Evolutionary conservation across 768 basidiomycete genomes (phyloP), one percentile per base, ranked within the genome.

Genomic region (Suillus americanus): DNA sequence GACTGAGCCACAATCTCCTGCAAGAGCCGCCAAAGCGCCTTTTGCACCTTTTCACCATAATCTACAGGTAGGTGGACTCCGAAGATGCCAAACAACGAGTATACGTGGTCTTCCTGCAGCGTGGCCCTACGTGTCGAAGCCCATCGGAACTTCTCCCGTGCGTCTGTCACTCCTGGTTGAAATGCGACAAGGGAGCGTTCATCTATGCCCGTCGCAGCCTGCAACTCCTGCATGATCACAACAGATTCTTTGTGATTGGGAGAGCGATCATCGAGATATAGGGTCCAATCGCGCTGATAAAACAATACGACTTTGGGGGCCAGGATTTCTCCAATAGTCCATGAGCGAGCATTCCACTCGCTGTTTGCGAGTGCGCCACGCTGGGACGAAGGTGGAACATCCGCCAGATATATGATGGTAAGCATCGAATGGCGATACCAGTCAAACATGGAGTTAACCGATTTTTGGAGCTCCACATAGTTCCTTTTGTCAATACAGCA

Each of bases 81-180:
- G 23, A 60, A 60, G 25, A 60, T 60, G 13, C 60, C 60, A 16
- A 60, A 10, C 5, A 60, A 41, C 20, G 41, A 60, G 25, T 60
- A 60, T 25, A 40, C 60, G 3, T 45, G 3, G 33, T 60, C 60
- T 60, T 60, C 60, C 5, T 28, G 40, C 25, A 41, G 2, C 1
- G 60, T 45, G 25, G 60, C 45, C 16, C 10, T 12, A 6, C 60
- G 30, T 10, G 23, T 60, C 18, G 40, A 60, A 10, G 30, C 60
- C 60, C 60, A 60, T 41, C 12, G 40, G 3, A 60, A 20, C n/a
- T 45, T 40, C 12, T 40, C 13, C n/a, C 60, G 40, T 2, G 14
- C 60, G 6, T 23, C 33, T 10, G 1, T 45, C 40, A 60, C 33
- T 5, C 60, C 23, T 0, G 60, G 60, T 2, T 16, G 25, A 40